Base-by-base conservation (phyloP, 176 grass and related monocot genomes). In the Juncus effusus region DNA sequence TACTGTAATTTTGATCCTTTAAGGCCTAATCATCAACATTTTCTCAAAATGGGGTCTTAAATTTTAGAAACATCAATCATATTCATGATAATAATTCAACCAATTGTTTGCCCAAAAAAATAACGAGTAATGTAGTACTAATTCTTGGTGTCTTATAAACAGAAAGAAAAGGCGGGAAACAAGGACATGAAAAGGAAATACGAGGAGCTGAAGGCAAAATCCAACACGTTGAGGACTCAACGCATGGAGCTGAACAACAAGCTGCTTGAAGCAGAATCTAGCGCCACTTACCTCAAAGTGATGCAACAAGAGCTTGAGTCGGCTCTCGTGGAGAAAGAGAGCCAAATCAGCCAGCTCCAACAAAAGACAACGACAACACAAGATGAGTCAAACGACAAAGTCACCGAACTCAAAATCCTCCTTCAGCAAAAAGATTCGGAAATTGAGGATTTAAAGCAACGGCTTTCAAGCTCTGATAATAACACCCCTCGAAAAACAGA, bases 81-180 rank as follows among this genome's bases (percentile, higher is more conserved):
- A 28, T 28, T 28, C 19, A 28, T 28, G 19, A 28, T 28, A 28
- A 28, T 28, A 28, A 28, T 28, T 28, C 19, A 28, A 28, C 0
- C 19, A 28, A 28, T 28, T 28, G 19, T 1, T 28, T 28, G 19
- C 19, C 19, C 19, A 28, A 28, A 28, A 28, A 28, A 28, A 28
- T 1, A 28, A 28, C 0, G 19, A 28, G 19, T 28, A 28, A 28
- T 1, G 19, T 28, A 28, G 19, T 28, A 28, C 19, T 28, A 28
- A 28, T 28, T 28, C 19, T 28, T 28, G 19, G 19, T 28, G 19
- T 28, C 19, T 0, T 28, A 28, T 1, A 1, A 19, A 60, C 85
- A 97, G 94, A 92, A 89, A 89, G 88, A 97, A 71, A 92, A 88
- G 67, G 78, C 78, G 64, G 63, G 72, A 7, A 80, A 38, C 52